A percentile compares a stretch with the other conserved stretches of the same genome.
Conservation (phyloP, 805 yeast genomes). For the Ogataea haglerorum region DNA sequence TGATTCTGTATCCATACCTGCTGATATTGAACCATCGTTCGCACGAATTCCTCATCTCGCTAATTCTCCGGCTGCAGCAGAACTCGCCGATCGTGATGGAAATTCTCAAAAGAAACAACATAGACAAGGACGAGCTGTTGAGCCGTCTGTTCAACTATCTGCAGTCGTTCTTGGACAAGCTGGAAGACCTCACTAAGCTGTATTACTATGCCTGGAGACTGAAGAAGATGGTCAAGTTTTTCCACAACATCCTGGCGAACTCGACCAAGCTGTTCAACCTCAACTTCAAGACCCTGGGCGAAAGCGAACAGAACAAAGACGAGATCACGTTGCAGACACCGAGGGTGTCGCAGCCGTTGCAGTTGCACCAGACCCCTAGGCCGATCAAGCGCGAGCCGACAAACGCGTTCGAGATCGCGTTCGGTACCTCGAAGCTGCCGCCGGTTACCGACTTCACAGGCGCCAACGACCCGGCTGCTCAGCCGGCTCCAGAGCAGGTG, state of each 20-base stretch:
- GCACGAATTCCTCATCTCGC: slow-evolving; percentile 54
- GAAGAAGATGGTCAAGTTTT: slow-evolving; percentile 39
- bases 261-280: slow-evolving; percentile 34
- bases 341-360: slow-evolving; percentile 13
- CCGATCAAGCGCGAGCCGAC: slow-evolving; percentile 23
- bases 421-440: slow-evolving; percentile 35
- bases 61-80: slow-evolving; percentile 45
- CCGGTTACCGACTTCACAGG: slow-evolving; percentile 34
- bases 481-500: neutral
- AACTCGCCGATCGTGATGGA: slow-evolving; percentile 34
- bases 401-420: slow-evolving; percentile 35
- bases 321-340: slow-evolving; percentile 11
- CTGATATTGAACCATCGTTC: slow-evolving; percentile 54
- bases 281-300: slow-evolving; percentile 29
- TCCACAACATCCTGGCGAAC: slow-evolving; percentile 34
- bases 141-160: slow-evolving; percentile 33
- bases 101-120: slow-evolving; percentile 32
- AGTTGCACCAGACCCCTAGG: slow-evolving; percentile 14
- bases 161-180: slow-evolving; percentile 34
- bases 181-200: slow-evolving; percentile 35
- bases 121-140: slow-evolving; percentile 33
- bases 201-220: slow-evolving; percentile 47
- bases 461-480: neutral
- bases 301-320: slow-evolving; percentile 11
- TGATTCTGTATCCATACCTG: slow-evolving; percentile 47